A percentile compares a stretch with the other conserved stretches of the same genome.
phyloP scores from a whole-genome alignment of 2,329 filamentous ascomycete species.

The Cytospora piceae region DNA sequence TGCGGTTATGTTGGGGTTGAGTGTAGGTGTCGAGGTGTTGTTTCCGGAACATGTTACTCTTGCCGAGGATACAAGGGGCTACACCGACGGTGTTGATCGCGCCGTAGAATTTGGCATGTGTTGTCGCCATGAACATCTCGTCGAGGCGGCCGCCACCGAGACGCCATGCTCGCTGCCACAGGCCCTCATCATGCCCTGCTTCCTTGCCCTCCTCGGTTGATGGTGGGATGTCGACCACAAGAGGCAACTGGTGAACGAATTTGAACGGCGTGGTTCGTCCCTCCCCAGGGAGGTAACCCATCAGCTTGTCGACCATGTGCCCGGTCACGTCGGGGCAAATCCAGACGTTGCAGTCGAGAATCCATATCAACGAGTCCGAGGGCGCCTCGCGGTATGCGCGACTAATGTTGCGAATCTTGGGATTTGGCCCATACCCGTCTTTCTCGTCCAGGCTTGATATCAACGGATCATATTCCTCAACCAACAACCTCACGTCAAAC shows the following conservation, averaged over 20 bases:
- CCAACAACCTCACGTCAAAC: constrained; percentile 71
- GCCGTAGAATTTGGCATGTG: constrained; percentile 96
- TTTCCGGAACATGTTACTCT: constrained; percentile 97
- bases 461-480: constrained; percentile 81
- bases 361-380: constrained; percentile 82
- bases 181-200: not conserved
- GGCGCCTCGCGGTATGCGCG: constrained; percentile 87
- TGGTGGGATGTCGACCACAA: constrained; percentile 75
- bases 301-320: constrained; percentile 86
- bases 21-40: constrained; percentile 82
- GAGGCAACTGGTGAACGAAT: constrained; percentile 91
- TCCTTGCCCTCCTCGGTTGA: constrained; percentile 21
- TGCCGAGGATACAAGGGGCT: constrained; percentile 92
- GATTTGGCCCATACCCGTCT: constrained; percentile 80
- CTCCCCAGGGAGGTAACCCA: constrained; percentile 62
- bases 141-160: constrained; percentile 81
- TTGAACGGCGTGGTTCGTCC: constrained; percentile 68
- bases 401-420: constrained; percentile 98
- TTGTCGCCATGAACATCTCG: constrained; percentile 91
- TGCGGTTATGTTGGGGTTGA: constrained; percentile 50
- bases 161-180: constrained; percentile 30
- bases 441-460: constrained; percentile 59
- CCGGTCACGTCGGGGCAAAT: constrained; percentile 76
- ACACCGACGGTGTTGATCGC: constrained; percentile 93
- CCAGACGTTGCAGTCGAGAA: constrained; percentile 97